Percentiles rank a stretch among this genome's conserved stretches.
Evolutionary conservation across 176 grass and related monocot species (phyloP).

Genomic region (Ensete glaucum): DNA sequence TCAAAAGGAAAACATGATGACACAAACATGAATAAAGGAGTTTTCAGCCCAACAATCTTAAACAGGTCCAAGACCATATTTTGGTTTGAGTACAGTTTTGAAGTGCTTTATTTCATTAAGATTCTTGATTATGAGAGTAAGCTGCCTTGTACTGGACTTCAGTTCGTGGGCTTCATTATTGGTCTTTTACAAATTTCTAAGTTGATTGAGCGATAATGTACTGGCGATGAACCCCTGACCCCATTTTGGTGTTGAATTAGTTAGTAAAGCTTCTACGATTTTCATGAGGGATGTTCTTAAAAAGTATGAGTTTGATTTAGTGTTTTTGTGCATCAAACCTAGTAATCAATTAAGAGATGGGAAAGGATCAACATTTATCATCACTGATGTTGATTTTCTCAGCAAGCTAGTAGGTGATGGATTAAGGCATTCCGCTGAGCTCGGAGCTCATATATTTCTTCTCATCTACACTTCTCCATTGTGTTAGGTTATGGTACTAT

Average conservation of each 20-base stretch:
- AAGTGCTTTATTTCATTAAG: neutral
- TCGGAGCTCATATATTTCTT: slow-evolving; percentile 35
- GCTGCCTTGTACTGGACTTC: slow-evolving; percentile 5
- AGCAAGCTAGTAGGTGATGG: slow-evolving; percentile 44
- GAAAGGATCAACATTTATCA: slow-evolving; percentile 36
- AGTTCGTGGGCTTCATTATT: slow-evolving; percentile 82
- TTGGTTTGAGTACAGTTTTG: neutral
- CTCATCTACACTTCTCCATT: slow-evolving; percentile 54
- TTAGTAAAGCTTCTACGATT: slow-evolving; percentile 50
- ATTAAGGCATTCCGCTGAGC: slow-evolving; percentile 39
- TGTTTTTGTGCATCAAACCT: slow-evolving; percentile 49
- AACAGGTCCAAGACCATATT: slow-evolving; percentile 37
- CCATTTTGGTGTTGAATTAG: slow-evolving; percentile 22
- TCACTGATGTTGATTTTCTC: slow-evolving; percentile 46
- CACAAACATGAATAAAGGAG: slow-evolving; percentile 20
- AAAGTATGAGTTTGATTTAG: slow-evolving; percentile 56
- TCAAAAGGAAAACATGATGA: slow-evolving; percentile 24
- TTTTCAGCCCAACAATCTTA: slow-evolving; percentile 42
- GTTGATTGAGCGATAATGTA: slow-evolving; percentile 11
- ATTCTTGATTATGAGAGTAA: slow-evolving; percentile 3
- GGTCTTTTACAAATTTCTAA: slow-evolving; percentile 37
- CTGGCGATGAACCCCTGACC: neutral
- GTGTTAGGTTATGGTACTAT: slow-evolving; percentile 65
- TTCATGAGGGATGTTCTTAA: slow-evolving; percentile 42
- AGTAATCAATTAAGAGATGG: slow-evolving; percentile 39